These are phyloP conservation scores for Amanita polypyramis DNA, from an alignment of 768 basidiomycete species.

Conservation along the genomic window DNA sequence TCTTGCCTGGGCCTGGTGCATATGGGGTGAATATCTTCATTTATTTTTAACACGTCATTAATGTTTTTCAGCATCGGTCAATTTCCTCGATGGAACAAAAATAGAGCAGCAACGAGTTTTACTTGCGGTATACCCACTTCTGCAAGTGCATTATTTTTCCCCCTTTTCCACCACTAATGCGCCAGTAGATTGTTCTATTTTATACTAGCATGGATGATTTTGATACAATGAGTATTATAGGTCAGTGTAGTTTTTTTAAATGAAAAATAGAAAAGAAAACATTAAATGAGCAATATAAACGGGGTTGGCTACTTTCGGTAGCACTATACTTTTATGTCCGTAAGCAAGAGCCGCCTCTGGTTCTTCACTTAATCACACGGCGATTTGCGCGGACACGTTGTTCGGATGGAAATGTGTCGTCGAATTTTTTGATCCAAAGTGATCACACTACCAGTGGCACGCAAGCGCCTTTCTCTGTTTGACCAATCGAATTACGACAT, in stretches of 20 bases:
- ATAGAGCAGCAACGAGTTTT: conserved; percentile 85
- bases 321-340: not conserved
- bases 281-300: too few relatives aligned
- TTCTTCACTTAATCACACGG: not conserved
- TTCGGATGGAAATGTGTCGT: conserved; percentile 2
- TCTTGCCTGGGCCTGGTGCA: conserved; percentile 89
- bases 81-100: conserved; percentile 92
- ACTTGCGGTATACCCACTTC: conserved; percentile 91
- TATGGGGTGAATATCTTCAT: conserved; percentile 69
- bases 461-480: too few relatives aligned
- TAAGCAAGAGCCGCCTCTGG: not conserved
- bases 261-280: not conserved
- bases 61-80: conserved; percentile 62
- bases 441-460: not conserved
- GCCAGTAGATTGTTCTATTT: conserved; percentile 75
- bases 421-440: not conserved
- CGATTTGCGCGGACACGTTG: not conserved
- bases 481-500: not conserved
- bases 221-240: conserved; percentile 57
- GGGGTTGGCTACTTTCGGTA: too few relatives aligned
- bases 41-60: not conserved
- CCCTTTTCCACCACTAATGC: not conserved
- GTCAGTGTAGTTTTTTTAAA: not conserved
- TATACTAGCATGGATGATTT: conserved; percentile 93
- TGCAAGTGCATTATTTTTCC: conserved; percentile 39